Base-by-base conservation (phyloP, 257 asterid species). In the Solanum chmielewskii region DNA sequence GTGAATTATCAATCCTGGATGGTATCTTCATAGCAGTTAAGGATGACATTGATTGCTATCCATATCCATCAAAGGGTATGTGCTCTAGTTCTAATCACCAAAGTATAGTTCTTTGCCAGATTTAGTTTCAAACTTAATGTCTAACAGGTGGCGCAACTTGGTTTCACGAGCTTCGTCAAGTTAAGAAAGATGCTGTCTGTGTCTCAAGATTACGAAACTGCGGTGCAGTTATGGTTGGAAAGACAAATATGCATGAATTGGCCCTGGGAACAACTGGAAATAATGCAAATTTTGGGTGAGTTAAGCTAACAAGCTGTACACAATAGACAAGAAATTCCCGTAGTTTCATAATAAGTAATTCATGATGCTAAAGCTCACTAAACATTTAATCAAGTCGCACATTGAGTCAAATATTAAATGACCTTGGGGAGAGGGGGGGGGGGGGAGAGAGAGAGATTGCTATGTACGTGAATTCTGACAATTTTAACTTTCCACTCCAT, bases 191-290 rank as follows among this genome's bases (percentile, higher is more conserved):
- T 91, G 98, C 97, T 35, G 90, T 83, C 70, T 93, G 90, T 23
- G 97, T 95, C 77, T 94, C 93, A 92, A 93, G 94, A 86, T 89
- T 97, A 90, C 98, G 99, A 31, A 87, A 92, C 56, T 96, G 99
- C 87, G 98, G 99, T 85, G 99, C 88, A 86, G 88, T 96, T 87
- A 92, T 97, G 68, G 99, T 96, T 76, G 99, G 99, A 86, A 97
- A 97, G 91, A 98, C 99, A 74, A 97, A 94, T 91, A 97, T 97
- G 99, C 99, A 97, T 92, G 99, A 97, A 88, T 86, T 97, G 90
- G 99, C 98, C 85, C 86, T 97, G 85, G 99, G 99, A 47, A 94
- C 98, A 11, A 95, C 98, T 37, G 99, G 99, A 92, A 97, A 95
- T 86, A 97, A 97, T 91, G 94, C 98, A 85, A 96, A 97, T 88